A percentile compares a stretch with the other conserved stretches of the same genome.
These are phyloP conservation scores for Colletotrichum sp. DNA, from an alignment of 2,329 filamentous ascomycete species.

Conservation along the genomic window DNA sequence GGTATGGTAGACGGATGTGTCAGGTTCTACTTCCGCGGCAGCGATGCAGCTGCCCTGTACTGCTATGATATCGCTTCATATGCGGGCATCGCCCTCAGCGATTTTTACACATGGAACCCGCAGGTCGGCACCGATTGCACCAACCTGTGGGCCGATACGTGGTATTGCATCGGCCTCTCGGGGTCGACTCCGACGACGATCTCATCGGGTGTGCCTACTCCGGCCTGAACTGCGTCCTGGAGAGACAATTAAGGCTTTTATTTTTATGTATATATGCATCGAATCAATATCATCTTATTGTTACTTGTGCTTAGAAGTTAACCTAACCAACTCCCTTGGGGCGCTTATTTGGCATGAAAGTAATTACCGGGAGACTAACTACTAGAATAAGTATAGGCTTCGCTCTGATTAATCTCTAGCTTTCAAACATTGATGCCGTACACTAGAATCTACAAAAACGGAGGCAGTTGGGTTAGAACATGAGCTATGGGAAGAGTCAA, in stretches of 20 bases:
- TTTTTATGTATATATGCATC: neutral
- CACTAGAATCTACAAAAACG: neutral
- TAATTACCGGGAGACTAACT: neutral
- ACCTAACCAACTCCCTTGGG: neutral
- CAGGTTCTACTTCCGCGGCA: neutral
- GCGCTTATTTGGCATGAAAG: neutral
- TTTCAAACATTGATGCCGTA: neutral
- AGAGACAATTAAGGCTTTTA: neutral
- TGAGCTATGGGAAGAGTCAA: neutral
- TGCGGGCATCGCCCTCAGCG: constrained; percentile 6
- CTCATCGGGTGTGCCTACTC: neutral
- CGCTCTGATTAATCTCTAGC: neutral
- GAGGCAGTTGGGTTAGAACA: neutral
- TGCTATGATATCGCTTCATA: neutral
- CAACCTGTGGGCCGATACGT: neutral
- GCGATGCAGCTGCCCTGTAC: neutral
- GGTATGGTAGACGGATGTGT: neutral
- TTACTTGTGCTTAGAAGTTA: neutral
- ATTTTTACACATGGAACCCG: constrained; percentile 12
- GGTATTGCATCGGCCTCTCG: neutral
- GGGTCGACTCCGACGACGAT: neutral
- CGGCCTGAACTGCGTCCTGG: neutral
- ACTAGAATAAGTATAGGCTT: neutral
- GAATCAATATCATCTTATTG: neutral
- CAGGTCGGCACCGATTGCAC: neutral